Evolutionary conservation across 371 early-diverging fungal species (phyloP).

Genomic region (Zancudomyces culisetae): DNA sequence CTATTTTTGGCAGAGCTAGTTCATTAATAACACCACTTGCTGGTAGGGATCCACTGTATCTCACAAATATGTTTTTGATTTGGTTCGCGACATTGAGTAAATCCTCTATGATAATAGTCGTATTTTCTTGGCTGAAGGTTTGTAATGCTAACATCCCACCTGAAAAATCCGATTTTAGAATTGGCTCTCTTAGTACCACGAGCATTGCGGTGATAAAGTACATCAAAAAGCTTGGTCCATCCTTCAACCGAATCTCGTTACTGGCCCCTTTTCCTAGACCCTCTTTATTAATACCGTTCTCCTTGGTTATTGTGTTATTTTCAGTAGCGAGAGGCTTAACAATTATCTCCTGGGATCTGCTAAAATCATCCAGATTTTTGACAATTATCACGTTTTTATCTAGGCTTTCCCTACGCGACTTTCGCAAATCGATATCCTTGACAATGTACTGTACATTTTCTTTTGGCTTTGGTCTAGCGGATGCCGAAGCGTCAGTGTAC

Average conservation of each 20-base stretch:
- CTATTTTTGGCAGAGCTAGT: too few species aligned
- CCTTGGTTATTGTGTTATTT: not conserved
- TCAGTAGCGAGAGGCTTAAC: too few species aligned
- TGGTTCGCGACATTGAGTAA: too few species aligned
- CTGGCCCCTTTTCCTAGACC: not conserved
- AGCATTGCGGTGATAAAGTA: not conserved
- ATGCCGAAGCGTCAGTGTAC: not conserved
- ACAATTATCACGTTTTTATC: not conserved
- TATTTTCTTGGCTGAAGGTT: not conserved
- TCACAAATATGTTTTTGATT: too few species aligned
- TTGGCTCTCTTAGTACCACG: not conserved
- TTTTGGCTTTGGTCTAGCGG: not conserved
- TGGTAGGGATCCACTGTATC: too few species aligned
- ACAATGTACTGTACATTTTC: not conserved
- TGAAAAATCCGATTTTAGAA: constrained; percentile 1
- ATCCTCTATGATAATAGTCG: too few species aligned
- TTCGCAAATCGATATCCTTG: not conserved
- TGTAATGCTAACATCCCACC: constrained; percentile 1
- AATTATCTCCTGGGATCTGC: not conserved
- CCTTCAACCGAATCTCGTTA: not conserved
- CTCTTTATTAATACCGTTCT: not conserved
- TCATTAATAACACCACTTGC: too few species aligned
- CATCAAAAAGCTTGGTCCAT: not conserved
- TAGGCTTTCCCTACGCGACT: not conserved
- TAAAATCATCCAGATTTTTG: not conserved